Percentiles rank a stretch among this genome's conserved stretches.
phyloP scores from a whole-genome alignment of 176 grass and related monocot species.

The Aegilops tauschii region DNA sequence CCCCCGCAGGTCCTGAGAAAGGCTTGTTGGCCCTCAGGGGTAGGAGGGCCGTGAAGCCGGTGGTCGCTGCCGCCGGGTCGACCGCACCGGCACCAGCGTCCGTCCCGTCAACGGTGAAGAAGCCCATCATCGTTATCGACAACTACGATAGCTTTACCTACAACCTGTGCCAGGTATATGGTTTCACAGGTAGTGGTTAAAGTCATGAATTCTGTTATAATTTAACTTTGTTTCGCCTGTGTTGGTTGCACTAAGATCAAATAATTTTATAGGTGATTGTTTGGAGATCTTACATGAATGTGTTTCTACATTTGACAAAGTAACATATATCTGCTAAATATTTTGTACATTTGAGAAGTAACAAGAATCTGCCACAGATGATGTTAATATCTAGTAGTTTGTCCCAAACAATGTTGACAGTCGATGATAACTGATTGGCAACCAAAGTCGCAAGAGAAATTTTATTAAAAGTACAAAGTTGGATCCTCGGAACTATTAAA shows the following conservation, averaged over 20 bases:
- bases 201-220: not conserved
- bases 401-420: not conserved
- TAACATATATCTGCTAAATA: not conserved
- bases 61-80: slow-evolving; percentile 6
- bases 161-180: slow-evolving; percentile 90
- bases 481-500: not conserved
- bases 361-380: not conserved
- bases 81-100: not conserved
- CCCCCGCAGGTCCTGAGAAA: not conserved
- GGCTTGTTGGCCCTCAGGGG: not conserved
- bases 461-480: not conserved
- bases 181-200: not conserved
- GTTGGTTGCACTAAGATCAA: not conserved
- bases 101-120: slow-evolving; percentile 9
- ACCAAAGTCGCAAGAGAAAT: not conserved
- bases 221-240: not conserved
- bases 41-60: not conserved
- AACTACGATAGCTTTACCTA: slow-evolving; percentile 99
- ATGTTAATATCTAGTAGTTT: not conserved
- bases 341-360: not conserved
- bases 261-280: not conserved
- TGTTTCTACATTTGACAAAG: not conserved
- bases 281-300: not conserved
- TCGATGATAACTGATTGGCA: not conserved
- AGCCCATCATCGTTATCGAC: slow-evolving; percentile 86